These are phyloP conservation scores for Fusarium pseudocircinatum DNA, from an alignment of 2,329 filamentous ascomycete species.

Conservation along the genomic window DNA sequence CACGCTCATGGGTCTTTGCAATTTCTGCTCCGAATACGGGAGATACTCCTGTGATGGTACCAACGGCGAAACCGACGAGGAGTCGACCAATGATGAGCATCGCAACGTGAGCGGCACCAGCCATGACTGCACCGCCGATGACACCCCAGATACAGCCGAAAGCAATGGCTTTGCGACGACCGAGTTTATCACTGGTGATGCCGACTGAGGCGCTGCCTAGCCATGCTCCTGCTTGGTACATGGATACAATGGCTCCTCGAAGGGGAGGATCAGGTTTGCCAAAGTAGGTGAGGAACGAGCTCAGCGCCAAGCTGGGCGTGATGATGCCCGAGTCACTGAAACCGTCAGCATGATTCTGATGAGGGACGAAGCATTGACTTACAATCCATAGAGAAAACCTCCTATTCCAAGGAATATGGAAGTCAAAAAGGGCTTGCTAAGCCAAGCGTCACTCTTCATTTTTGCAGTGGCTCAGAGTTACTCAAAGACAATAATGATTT, in stretches of 20 bases:
- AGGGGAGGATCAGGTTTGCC: conserved; percentile 48
- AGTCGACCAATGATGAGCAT: conserved; percentile 54
- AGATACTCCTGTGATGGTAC: conserved; percentile 53
- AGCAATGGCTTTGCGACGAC: conserved; percentile 51
- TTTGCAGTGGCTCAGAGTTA: background rate
- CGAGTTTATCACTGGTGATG: conserved; percentile 50
- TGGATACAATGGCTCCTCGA: conserved; percentile 52
- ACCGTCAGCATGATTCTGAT: accelerated
- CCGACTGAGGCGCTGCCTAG: conserved; percentile 53
- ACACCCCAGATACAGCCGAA: conserved; percentile 54
- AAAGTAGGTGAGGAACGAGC: conserved; percentile 50
- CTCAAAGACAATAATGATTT: background rate
- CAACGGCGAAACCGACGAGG: conserved; percentile 51
- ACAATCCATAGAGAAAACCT: conserved; percentile 54
- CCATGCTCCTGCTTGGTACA: conserved; percentile 55
- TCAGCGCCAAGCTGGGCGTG: conserved; percentile 51
- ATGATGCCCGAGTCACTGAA: conserved; percentile 54
- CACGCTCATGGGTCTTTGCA: conserved; percentile 53
- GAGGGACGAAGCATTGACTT: background rate
- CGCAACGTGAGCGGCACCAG: conserved; percentile 52
- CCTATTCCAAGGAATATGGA: conserved; percentile 53
- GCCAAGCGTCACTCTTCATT: conserved; percentile 45
- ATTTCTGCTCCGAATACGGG: conserved; percentile 54
- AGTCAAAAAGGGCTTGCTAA: conserved; percentile 52
- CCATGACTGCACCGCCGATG: conserved; percentile 52